A percentile compares a stretch with the other conserved stretches of the same genome.
Evolutionary conservation across 345 rosid genomes (phyloP).

Genomic region (Ceriops zippeliana): DNA sequence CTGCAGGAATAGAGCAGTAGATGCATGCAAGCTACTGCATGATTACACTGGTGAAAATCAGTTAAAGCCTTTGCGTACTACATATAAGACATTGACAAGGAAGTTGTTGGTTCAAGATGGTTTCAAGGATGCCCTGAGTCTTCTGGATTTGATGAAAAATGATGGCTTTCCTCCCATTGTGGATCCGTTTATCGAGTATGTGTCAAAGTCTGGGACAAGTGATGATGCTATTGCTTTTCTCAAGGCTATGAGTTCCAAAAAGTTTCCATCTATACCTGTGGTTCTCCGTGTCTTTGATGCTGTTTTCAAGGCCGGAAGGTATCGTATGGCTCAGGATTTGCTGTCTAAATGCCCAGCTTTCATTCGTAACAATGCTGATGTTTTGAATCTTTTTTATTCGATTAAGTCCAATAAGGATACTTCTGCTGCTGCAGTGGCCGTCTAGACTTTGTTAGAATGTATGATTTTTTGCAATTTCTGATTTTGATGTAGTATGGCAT

Average conservation of each 20-base stretch:
- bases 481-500: conserved; percentile 17
- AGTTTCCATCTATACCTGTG: conserved; percentile 63
- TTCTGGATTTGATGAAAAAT: conserved; percentile 63
- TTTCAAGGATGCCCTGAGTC: conserved; percentile 62
- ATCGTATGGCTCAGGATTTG: conserved; percentile 64
- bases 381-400: conserved; percentile 62
- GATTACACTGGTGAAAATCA: conserved; percentile 33
- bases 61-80: conserved; percentile 55
- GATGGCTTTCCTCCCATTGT: conserved; percentile 76
- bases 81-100: conserved; percentile 55
- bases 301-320: conserved; percentile 60
- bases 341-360: conserved; percentile 59
- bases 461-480: conserved; percentile 6
- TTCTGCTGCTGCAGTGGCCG: conserved; percentile 27
- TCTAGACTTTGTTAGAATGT: conserved; percentile 24
- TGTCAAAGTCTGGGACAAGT: conserved; percentile 64
- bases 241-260: conserved; percentile 61
- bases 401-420: conserved; percentile 11
- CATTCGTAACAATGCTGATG: conserved; percentile 73
- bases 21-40: conserved; percentile 59
- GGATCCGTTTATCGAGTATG: conserved; percentile 58
- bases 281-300: conserved; percentile 61
- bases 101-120: conserved; percentile 62
- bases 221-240: conserved; percentile 61
- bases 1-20: conserved; percentile 48